Base-by-base conservation (phyloP, 805 yeast species). In the Kuraishia hungarica region DNA sequence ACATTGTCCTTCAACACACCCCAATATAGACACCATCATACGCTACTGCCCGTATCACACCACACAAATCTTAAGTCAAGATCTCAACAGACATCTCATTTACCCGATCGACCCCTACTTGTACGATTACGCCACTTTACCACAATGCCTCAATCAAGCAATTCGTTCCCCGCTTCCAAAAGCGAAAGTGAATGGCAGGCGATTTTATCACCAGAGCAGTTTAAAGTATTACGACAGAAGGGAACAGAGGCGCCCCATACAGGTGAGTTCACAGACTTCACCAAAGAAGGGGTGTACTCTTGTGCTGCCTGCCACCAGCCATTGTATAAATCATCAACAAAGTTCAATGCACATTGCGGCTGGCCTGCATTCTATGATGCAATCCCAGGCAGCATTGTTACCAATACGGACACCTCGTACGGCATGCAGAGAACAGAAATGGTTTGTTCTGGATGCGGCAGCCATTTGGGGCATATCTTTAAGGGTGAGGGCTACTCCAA, bases 291-390 rank as follows among this genome's bases (percentile, higher is more conserved):
- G 0, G 72, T 80, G 1, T 94, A 91, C 69, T 72, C 73, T 51
- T 94, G 99, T 72, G 97, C 87, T 0, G 98, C 86, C 5, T 94
- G 99, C 70, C 77, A 76, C 53, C 73, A 79, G 50, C 96, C 97
- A 13, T 72, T 94, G 29, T 94, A 94, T 69, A 78, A 79, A 57
- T 84, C 96, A 28, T 73, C 78, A 35, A 80, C 97, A 2, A 93
- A 94, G 69, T 94, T 94, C 63, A 84, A 86, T 56, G 82, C 96
- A 13, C 90, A 90, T 54, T 94, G 99, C 69, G 99, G 99, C 2
- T 94, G 99, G 99, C 99, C 99, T 1, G 92, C 97, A 0, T 94
- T 94, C 69, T 93, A 86, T 68, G 87, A 89, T 56, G 97, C 96
- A 0, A 73, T 89, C 47, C 96, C 96, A 0, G 92, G 91, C 0